Evolutionary conservation across 1,284 basidiomycete species (phyloP).

Genomic region (Moesziomyces globuligerus): DNA sequence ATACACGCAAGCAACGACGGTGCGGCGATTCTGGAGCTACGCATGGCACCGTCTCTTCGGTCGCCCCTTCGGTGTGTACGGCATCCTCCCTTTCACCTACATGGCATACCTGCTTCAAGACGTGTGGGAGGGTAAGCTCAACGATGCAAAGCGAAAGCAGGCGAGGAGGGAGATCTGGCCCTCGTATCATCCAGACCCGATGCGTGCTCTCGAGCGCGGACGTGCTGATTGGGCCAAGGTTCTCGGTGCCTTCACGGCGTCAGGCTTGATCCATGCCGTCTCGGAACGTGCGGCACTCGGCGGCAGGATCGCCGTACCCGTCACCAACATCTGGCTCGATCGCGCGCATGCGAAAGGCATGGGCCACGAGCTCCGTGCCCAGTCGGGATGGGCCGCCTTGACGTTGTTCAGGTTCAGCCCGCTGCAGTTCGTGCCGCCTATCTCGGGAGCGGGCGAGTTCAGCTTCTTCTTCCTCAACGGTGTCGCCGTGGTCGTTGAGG

Average conservation of each 20-base stretch:
- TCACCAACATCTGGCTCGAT: conserved; percentile 43
- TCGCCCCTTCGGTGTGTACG: conserved; percentile 46
- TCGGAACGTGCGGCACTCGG: conserved; percentile 46
- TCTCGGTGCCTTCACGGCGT: conserved; percentile 47
- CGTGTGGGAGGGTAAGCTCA: conserved; percentile 28
- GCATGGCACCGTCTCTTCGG: conserved; percentile 51
- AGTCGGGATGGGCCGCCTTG: background rate
- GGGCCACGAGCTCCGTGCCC: conserved; percentile 30
- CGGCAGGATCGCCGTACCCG: conserved; percentile 41
- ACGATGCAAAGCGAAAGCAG: conserved; percentile 30
- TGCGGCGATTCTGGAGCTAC: conserved; percentile 46
- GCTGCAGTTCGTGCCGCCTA: conserved; percentile 40
- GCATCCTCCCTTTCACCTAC: conserved; percentile 46
- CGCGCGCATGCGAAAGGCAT: conserved; percentile 35
- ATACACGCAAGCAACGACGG: conserved; percentile 33
- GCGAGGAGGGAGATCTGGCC: conserved; percentile 38
- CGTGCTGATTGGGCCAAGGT: conserved; percentile 57
- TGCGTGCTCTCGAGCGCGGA: conserved; percentile 35
- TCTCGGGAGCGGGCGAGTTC: conserved; percentile 50
- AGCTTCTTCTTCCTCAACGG: conserved; percentile 55
- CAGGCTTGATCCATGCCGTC: conserved; percentile 49
- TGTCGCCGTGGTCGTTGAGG: conserved; percentile 49
- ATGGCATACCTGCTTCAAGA: conserved; percentile 36
- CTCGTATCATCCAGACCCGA: conserved; percentile 43
- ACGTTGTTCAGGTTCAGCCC: conserved; percentile 18